Percentiles rank a stretch among this genome's conserved stretches.
These are phyloP conservation scores for Rutstroemia sp. DNA, from an alignment of 2,329 filamentous ascomycete species.

Conservation along the genomic window DNA sequence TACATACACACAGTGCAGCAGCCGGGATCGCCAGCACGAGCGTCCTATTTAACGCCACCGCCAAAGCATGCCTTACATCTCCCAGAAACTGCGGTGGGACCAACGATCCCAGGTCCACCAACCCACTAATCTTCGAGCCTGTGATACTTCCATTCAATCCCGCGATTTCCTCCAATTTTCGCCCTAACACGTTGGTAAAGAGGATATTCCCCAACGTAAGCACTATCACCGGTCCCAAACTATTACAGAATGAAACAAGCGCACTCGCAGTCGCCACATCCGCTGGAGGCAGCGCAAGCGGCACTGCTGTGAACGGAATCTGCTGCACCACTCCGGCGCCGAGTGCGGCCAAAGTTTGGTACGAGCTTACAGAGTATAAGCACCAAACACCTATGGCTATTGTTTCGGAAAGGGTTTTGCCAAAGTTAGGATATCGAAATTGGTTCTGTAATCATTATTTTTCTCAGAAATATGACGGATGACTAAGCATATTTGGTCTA, in stretches of 20 bases:
- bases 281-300: conserved; percentile 38
- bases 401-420: too few species aligned
- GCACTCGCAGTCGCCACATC: not conserved
- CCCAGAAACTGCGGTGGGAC: not conserved
- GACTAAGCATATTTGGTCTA: too few species aligned
- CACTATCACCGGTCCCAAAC: not conserved
- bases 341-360: conserved; percentile 39
- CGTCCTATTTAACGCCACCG: not conserved
- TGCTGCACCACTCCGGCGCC: conserved; percentile 39
- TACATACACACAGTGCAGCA: not conserved
- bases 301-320: conserved; percentile 40
- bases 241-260: not conserved
- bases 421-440: too few species aligned
- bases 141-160: not conserved
- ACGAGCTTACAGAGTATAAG: too few species aligned
- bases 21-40: not conserved
- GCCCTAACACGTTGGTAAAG: not conserved
- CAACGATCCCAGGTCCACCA: not conserved
- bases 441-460: too few species aligned
- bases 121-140: not conserved
- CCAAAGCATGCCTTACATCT: not conserved
- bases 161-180: not conserved
- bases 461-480: too few species aligned
- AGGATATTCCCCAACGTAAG: not conserved
- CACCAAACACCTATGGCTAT: too few species aligned